phyloP scores from a whole-genome alignment of 768 basidiomycete species.

The Vararia minispora region DNA sequence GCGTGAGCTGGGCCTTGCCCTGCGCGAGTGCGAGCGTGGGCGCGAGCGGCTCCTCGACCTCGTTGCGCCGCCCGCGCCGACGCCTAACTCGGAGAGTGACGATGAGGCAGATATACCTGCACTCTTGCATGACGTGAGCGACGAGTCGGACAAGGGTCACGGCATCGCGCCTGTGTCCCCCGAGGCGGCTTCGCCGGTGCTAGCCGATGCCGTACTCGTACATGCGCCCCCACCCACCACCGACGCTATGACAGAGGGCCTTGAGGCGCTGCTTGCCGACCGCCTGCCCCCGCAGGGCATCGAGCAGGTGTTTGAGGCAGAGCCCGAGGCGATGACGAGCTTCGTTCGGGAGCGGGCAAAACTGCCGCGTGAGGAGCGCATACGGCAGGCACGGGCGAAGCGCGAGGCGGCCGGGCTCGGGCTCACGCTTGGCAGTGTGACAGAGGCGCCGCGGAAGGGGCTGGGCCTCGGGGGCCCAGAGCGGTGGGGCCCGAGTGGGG shows the following conservation, averaged over 20 bases:
- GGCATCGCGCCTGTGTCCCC: slow-evolving; percentile 20
- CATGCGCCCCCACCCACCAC: slow-evolving; percentile 6
- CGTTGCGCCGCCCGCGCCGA: slow-evolving; percentile 30
- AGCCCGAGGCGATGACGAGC: slow-evolving; percentile 25
- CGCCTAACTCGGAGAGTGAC: slow-evolving; percentile 27
- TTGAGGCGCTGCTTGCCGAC: slow-evolving; percentile 36
- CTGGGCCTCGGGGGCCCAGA: slow-evolving; percentile 19
- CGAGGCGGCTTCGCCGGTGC: slow-evolving; percentile 5
- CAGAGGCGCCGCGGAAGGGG: slow-evolving; percentile 10
- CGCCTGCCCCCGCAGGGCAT: slow-evolving; percentile 56
- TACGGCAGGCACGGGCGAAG: slow-evolving; percentile 42
- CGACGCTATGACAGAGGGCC: slow-evolving; percentile 45
- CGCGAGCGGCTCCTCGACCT: slow-evolving; percentile 50
- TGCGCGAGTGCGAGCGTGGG: slow-evolving; percentile 77
- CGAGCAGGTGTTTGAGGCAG: slow-evolving; percentile 80
- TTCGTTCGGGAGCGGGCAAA: slow-evolving; percentile 52
- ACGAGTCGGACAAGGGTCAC: slow-evolving; percentile 38
- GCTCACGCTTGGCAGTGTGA: slow-evolving; percentile 17
- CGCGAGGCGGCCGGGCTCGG: slow-evolving; percentile 31
- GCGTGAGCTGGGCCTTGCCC: slow-evolving; percentile 63
- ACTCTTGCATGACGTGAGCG: slow-evolving; percentile 28
- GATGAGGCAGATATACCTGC: slow-evolving; percentile 36
- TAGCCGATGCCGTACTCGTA: slow-evolving; percentile 20
- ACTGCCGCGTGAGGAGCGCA: slow-evolving; percentile 66
- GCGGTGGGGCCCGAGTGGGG: slow-evolving; percentile 63